Base-by-base conservation (phyloP, 352 stramenopile genomes). In the Phytopythium vexans region DNA sequence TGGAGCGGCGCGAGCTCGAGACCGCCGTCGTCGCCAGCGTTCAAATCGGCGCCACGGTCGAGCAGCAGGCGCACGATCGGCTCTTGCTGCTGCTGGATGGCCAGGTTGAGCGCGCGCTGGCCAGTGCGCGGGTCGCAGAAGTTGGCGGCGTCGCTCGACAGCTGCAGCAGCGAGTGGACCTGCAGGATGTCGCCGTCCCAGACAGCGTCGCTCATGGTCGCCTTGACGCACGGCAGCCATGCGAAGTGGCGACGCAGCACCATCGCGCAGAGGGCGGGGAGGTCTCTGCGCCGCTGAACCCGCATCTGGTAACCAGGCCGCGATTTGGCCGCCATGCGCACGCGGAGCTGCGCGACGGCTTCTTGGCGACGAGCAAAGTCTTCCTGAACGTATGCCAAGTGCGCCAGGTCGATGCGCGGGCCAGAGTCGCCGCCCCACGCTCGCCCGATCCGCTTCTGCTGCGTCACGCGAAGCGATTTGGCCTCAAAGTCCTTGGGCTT, bases 171-270 rank as follows among this genome's bases (percentile, higher is more conserved):
- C 45, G 58, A 66, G 15, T 89, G 71, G 39, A 89, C 68, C 8
- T 89, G 72, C 4, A 90, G 68, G 52, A 92, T 89, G 62, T 92
- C 82, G 36, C 72, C 80, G 43, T 92, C 77, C 81, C 77, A 89
- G 6, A 80, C 76, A 6, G 82, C 82, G 52, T 90, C 75, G 7
- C 71, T 68, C 52, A 91, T 68, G 1, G 76, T 84, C 32, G 74
- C 68, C 4, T 75, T 47, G 3, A 91, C 62, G 38, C 77, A 91
- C 14, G 77, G 79, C 21, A 87, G 52, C 75, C 79, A 92, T 37
- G 78, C 64, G 33, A 90, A 79, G 37, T 92, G 79, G 2, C 81
- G 60, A 8, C 76, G 74, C 14, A 82, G 39, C n/a, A 91, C 55
- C 68, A 88, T 56, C 10, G 60, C 53, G 0, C 61, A 34, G 12